A percentile compares a stretch with the other conserved stretches of the same genome.
phyloP scores from a whole-genome alignment of 2,329 filamentous ascomycete genomes.

The Alternaria viburni region DNA sequence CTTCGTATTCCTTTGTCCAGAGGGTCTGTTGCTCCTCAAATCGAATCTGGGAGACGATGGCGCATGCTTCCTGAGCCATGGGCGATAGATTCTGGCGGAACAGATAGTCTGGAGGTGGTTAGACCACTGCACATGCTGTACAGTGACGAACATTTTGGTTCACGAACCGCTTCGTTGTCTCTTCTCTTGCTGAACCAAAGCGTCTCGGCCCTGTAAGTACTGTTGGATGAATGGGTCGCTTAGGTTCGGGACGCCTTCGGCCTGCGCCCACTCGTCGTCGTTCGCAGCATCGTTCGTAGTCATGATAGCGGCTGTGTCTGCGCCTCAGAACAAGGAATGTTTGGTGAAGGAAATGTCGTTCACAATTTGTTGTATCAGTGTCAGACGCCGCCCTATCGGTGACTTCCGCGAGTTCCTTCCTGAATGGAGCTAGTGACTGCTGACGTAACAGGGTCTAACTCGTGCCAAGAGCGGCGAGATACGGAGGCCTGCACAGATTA shows the following conservation, averaged over 20 bases:
- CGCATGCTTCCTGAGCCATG: slow-evolving; percentile 76
- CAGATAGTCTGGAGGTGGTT: slow-evolving; percentile 62
- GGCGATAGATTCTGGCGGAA: slow-evolving; percentile 80
- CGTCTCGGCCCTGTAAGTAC: slow-evolving; percentile 77
- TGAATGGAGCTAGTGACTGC: slow-evolving; percentile 22
- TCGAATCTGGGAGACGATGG: slow-evolving; percentile 80
- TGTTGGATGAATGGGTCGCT: slow-evolving; percentile 81
- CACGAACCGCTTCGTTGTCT: slow-evolving; percentile 77
- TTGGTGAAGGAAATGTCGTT: not conserved
- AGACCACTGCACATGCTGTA: slow-evolving; percentile 21
- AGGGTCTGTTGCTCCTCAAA: slow-evolving; percentile 75
- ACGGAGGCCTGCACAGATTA: not conserved
- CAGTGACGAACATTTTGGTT: not conserved
- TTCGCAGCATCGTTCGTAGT: slow-evolving; percentile 25
- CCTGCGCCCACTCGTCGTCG: slow-evolving; percentile 49
- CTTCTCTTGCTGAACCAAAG: slow-evolving; percentile 80
- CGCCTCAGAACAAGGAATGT: not conserved
- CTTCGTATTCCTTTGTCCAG: slow-evolving; percentile 78
- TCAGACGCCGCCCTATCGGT: slow-evolving; percentile 16
- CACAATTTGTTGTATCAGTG: not conserved
- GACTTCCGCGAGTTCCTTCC: slow-evolving; percentile 29
- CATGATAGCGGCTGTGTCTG: slow-evolving; percentile 22
- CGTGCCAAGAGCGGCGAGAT: slow-evolving; percentile 6
- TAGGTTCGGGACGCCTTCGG: slow-evolving; percentile 50
- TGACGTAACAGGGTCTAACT: slow-evolving; percentile 22